A percentile compares a stretch with the other conserved stretches of the same genome.
These are phyloP conservation scores for Cercospora sp. DNA, from an alignment of 2,329 filamentous ascomycete species.

Conservation along the genomic window DNA sequence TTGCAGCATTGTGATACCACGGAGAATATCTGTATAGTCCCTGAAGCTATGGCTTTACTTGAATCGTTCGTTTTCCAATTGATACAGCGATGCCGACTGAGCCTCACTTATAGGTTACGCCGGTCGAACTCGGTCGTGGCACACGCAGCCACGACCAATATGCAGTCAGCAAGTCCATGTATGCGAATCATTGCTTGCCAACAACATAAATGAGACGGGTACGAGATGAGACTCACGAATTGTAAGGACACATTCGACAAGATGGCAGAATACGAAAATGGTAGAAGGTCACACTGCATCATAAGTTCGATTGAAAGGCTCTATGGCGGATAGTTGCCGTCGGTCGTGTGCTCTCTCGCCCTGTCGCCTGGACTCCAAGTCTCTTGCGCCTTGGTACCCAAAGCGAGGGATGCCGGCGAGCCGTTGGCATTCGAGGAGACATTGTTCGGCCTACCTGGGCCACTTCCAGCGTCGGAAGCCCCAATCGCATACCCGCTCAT, in stretches of 20 bases:
- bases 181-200: neutral
- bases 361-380: slow-evolving; percentile 66
- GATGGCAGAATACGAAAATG: neutral
- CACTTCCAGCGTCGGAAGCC: slow-evolving; percentile 23
- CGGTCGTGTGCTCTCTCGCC: slow-evolving; percentile 18
- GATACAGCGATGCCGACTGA: neutral
- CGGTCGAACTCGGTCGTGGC: no score
- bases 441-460: slow-evolving; percentile 29
- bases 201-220: neutral
- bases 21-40: neutral
- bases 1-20: neutral
- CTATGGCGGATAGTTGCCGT: neutral
- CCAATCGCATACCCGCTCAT: slow-evolving; percentile 38
- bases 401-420: slow-evolving; percentile 56
- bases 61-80: neutral
- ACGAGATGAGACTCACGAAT: neutral
- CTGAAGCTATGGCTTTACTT: neutral
- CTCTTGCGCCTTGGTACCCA: slow-evolving; percentile 81
- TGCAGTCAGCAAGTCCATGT: neutral
- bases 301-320: neutral
- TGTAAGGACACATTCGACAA: neutral
- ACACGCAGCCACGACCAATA: no score
- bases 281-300: neutral
- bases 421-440: slow-evolving; percentile 24
- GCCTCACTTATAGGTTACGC: neutral